Percentiles rank a stretch among this genome's conserved stretches.
phyloP scores from a whole-genome alignment of 345 rosid species.

The Pelargonium nanum region DNA sequence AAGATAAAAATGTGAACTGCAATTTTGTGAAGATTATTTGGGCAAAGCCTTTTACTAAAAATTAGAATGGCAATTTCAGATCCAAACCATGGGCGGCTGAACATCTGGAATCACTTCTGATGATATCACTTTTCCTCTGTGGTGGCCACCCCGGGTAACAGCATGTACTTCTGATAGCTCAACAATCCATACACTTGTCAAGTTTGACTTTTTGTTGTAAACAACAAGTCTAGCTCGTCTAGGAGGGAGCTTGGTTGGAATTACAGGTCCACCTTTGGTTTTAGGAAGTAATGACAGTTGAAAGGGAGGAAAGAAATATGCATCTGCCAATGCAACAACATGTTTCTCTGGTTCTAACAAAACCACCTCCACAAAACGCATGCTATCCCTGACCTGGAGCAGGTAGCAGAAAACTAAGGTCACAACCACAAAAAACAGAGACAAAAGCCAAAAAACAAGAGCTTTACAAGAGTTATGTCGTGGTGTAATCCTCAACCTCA shows the following conservation, averaged over 20 bases:
- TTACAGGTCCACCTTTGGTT: constrained; percentile 67
- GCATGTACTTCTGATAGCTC: constrained; percentile 91
- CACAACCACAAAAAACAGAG: constrained; percentile 1
- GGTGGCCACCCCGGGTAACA: constrained; percentile 83
- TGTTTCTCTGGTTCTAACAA: constrained; percentile 69
- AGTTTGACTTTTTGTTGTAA: constrained; percentile 74
- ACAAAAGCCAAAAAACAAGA: neutral
- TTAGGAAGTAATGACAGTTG: constrained; percentile 84
- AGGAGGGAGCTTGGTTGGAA: constrained; percentile 82
- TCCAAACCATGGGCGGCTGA: constrained; percentile 83
- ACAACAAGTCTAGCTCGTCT: constrained; percentile 76
- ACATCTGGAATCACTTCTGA: constrained; percentile 67
- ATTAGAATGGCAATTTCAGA: constrained; percentile 3
- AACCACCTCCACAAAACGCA: constrained; percentile 87
- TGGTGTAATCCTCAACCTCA: constrained; percentile 38
- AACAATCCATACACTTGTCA: constrained; percentile 73
- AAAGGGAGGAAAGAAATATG: constrained; percentile 90
- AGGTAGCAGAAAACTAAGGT: constrained; percentile 11
- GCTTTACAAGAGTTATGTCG: neutral
- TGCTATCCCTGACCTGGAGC: constrained; percentile 76
- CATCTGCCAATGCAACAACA: constrained; percentile 84
- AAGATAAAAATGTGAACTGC: neutral
- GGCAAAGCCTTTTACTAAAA: neutral
- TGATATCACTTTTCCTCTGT: constrained; percentile 82
- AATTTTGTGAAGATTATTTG: no score